Base-by-base conservation (phyloP, 129 eudicot species). In the Lactuca sativa region DNA sequence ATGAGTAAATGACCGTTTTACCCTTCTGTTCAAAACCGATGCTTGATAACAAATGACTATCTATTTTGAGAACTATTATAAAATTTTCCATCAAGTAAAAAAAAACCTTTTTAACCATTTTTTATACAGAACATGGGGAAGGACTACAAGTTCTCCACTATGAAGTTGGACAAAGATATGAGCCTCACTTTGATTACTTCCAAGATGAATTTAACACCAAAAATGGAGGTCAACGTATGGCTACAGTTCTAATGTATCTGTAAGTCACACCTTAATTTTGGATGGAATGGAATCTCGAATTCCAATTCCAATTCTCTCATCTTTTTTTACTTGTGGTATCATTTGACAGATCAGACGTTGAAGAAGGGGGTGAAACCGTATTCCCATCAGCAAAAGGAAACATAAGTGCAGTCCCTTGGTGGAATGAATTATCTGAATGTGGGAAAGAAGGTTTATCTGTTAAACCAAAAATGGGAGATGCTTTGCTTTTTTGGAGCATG, bases 291-390 rank as follows among this genome's bases (percentile, higher is more conserved):
- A 60, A 64, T 41, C 44, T 2, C 47, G 13, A 12, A 14, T 43
- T 21, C n/a, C 17, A 36, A 36, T 40, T 58, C 38, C 52, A n/a
- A 25, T 0, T 48, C 5, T 17, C 2, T 47, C 13, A 2, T 11
- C 6, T 5, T 52, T 10, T 4, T 18, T 17, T 30, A 3, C n/a
- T 17, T 14, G 38, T 53, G 30, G 41, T 62, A 12, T 43, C 8
- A 59, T 37, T 37, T 73, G 68, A 77, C 91, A 89, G 98, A 64
- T 87, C 99, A 41, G 97, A 95, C 76, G 99, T 95, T 56, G 99
- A 90, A 83, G 99, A 95, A 82, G 99, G 99, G 16, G 99, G 99
- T 43, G 99, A 95, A 71, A 90, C 99, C 4, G 88, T 90, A 9
- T 95, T 95, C 78, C 99, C 99, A 41, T 59, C 84, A 34, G 95